Percentiles rank a stretch among this genome's conserved stretches.
Conservation (phyloP, 169 alveolate species). For the Plasmodium reichenowi region DNA sequence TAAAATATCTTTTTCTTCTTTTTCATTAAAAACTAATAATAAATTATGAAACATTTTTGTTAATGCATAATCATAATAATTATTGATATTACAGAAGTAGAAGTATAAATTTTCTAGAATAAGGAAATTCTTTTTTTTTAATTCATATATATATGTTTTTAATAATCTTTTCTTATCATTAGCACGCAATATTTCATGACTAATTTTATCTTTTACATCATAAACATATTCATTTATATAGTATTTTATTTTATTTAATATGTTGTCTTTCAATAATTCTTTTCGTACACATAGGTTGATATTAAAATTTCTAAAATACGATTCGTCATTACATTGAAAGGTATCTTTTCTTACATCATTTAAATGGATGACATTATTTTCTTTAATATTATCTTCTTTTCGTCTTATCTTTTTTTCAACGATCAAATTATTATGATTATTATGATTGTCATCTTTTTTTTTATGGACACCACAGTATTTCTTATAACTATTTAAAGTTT, state of each 20-base stretch:
- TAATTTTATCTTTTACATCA: slow-evolving; percentile 23
- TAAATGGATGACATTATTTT: not conserved
- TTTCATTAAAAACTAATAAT: slow-evolving; percentile 26
- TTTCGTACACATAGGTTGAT: slow-evolving; percentile 13
- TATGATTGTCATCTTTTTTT: not conserved
- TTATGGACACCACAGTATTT: slow-evolving; percentile 12
- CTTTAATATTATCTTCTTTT: not conserved
- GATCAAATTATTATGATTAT: not conserved
- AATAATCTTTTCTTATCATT: slow-evolving; percentile 38
- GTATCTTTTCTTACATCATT: not conserved
- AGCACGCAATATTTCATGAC: slow-evolving; percentile 19
- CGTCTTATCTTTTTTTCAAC: not conserved
- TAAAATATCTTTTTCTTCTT: slow-evolving; percentile 37
- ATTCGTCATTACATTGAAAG: not conserved
- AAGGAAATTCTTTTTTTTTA: slow-evolving; percentile 23
- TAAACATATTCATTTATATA: slow-evolving; percentile 44
- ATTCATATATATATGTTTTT: slow-evolving; percentile 54
- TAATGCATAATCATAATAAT: slow-evolving; percentile 41
- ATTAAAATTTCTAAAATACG: not conserved
- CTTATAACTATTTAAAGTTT: slow-evolving; percentile 22
- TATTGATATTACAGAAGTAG: slow-evolving; percentile 12
- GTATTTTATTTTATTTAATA: slow-evolving; percentile 1
- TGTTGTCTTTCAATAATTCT: slow-evolving; percentile 10
- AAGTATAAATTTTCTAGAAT: slow-evolving; percentile 42
- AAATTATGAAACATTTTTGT: slow-evolving; percentile 41